Conservation (phyloP, 164 flowering plant species). For the Nelumbo lutea region DNA sequence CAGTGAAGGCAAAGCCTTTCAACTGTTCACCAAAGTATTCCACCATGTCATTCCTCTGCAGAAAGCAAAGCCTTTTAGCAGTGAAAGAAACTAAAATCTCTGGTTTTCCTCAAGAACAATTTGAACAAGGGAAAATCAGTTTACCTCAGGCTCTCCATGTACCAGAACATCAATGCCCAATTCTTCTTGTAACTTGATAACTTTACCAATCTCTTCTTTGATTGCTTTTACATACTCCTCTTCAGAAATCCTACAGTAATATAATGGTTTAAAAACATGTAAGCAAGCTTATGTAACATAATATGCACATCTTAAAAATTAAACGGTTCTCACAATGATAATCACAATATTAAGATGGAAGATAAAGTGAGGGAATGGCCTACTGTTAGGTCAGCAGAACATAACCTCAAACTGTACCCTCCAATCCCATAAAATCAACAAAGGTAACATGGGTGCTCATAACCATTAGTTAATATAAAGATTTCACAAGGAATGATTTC, state of each 20-base stretch:
- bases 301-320: too few species aligned
- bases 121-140: not conserved
- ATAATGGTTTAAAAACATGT: not conserved
- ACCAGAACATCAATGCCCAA: constrained; percentile 25
- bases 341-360: too few species aligned
- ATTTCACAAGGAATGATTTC: not conserved
- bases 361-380: too few species aligned
- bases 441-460: not conserved
- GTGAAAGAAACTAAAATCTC: not conserved
- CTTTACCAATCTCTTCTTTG: constrained; percentile 21
- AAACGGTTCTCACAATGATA: too few species aligned
- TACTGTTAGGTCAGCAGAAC: too few species aligned
- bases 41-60: constrained; percentile 32
- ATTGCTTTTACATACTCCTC: constrained; percentile 24
- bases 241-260: constrained; percentile 17
- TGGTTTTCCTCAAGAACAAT: not conserved
- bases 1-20: constrained; percentile 32
- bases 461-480: not conserved
- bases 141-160: constrained; percentile 28
- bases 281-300: too few species aligned
- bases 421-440: not conserved
- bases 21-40: constrained; percentile 34
- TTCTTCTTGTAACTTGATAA: constrained; percentile 24
- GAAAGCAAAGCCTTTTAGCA: not conserved
- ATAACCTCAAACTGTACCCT: not conserved